phyloP scores from a whole-genome alignment of 306 rosid genomes.

The Herpetospermum pedunculosum region DNA sequence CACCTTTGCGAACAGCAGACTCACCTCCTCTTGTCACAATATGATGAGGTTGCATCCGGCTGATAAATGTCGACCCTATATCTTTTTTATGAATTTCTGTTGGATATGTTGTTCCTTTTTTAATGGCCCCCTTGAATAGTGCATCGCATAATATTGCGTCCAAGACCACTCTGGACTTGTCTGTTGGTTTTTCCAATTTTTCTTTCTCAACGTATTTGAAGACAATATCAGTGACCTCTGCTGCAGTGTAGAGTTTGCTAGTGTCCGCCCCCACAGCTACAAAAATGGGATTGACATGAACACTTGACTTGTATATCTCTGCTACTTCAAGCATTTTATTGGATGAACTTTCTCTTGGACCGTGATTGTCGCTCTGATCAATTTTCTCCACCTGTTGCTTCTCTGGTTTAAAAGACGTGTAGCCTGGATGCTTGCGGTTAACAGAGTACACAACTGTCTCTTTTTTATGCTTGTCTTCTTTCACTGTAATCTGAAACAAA shows the following conservation, averaged over 20 bases:
- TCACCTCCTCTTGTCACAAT: constrained; percentile 72
- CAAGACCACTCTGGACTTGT: constrained; percentile 48
- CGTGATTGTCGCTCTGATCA: constrained; percentile 36
- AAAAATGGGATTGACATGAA: constrained; percentile 74
- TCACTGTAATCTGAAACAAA: constrained; percentile 49
- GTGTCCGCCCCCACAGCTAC: constrained; percentile 60
- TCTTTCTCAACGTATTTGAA: constrained; percentile 61
- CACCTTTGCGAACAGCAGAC: constrained; percentile 82
- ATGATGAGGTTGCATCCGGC: constrained; percentile 88
- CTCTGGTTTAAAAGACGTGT: constrained; percentile 78
- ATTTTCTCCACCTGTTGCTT: constrained; percentile 51
- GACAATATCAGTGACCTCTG: constrained; percentile 68
- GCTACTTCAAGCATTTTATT: constrained; percentile 61
- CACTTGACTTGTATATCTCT: constrained; percentile 78
- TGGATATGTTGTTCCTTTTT: constrained; percentile 78
- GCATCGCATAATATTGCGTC: constrained; percentile 75
- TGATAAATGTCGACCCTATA: constrained; percentile 49
- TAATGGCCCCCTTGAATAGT: constrained; percentile 72
- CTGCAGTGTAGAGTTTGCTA: constrained; percentile 49
- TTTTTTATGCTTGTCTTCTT: constrained; percentile 84
- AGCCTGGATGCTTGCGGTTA: constrained; percentile 57
- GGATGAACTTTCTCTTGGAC: constrained; percentile 34
- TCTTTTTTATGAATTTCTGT: constrained; percentile 85
- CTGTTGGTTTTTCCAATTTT: constrained; percentile 60
- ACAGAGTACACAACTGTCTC: constrained; percentile 48